Base-by-base conservation (phyloP, 1,284 basidiomycete genomes). In the Cerrena zonata region DNA sequence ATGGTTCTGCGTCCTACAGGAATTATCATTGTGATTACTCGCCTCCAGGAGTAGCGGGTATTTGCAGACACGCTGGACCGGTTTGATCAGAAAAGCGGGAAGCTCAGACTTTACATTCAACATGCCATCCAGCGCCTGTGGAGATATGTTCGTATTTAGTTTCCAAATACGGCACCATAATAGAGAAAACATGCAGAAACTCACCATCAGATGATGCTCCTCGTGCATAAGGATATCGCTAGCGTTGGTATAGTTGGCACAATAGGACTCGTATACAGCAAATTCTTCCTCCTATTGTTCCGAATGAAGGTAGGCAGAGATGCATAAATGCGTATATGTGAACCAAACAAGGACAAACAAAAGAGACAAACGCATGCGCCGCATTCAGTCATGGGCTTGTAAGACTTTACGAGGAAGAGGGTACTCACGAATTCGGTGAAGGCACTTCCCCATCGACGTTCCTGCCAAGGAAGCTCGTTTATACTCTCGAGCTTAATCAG, bases 231-330 rank as follows among this genome's bases (percentile, higher is more conserved):
- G 86, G 41, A 94, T 79, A 49, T 92, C 85, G 65, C 89, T 82
- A 45, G 92, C 87, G 65, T 87, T 83, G 37, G 88, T 89, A 70
- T 94, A 94, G 71, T 99, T 98, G 42, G 93, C 93, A 69, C 95
- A 99, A 68, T 97, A 99, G 3, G 94, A 94, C 64, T 96, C 94
- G 69, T 99, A 99, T 36, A 92, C 90, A 44, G 84, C 79, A 65
- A 97, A 96, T 59, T 93, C 90, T 52, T 91, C 82, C 77, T 99
- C 95, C 89, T 94, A 75, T 45, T 49, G 48, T 76, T 70, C 77
- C 72, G 66, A 66, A 59, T n/a, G 61, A 64, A 63, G 49, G 45
- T 48, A 58, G 41, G 42, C 54, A 38, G 23, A 45, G 44, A 49
- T 47, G 53, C 12, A 42, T 60, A 54, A 56, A 45, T 51, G 60